Conservation (phyloP, 2,329 filamentous ascomycete genomes). For the Cucurbitaria berberidis region DNA sequence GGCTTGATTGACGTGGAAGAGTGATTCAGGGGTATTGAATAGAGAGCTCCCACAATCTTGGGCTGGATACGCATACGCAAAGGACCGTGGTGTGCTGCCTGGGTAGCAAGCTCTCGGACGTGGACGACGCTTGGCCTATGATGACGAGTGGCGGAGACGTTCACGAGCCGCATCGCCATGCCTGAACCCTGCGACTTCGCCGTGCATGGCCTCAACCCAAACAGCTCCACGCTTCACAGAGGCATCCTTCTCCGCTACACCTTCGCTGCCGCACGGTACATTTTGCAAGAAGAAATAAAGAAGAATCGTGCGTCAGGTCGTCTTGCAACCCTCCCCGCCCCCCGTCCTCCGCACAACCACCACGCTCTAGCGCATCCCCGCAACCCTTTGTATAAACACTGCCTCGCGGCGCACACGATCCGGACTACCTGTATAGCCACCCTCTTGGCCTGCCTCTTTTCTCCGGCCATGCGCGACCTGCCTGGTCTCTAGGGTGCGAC, state of each 20-base stretch:
- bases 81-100: constrained; percentile 8
- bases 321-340: too few species aligned
- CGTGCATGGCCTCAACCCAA: constrained; percentile 8
- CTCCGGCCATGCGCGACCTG: constrained; percentile 34
- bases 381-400: constrained; percentile 10
- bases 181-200: background rate
- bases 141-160: constrained; percentile 14
- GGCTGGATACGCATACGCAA: too few species aligned
- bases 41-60: too few species aligned
- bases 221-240: constrained; percentile 3
- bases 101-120: constrained; percentile 16
- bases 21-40: background rate
- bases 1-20: background rate
- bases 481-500: constrained; percentile 31
- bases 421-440: constrained; percentile 5
- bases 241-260: background rate
- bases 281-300: too few species aligned
- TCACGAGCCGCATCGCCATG: constrained; percentile 10
- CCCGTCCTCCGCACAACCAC: constrained; percentile 2
- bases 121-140: constrained; percentile 11
- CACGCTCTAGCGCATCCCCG: constrained; percentile 6
- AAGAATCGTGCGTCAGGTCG: too few species aligned
- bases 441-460: constrained; percentile 1
- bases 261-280: background rate
- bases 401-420: constrained; percentile 7